These are phyloP conservation scores for Corynespora cassiicola DNA, from an alignment of 2,329 filamentous ascomycete genomes.

Conservation along the genomic window DNA sequence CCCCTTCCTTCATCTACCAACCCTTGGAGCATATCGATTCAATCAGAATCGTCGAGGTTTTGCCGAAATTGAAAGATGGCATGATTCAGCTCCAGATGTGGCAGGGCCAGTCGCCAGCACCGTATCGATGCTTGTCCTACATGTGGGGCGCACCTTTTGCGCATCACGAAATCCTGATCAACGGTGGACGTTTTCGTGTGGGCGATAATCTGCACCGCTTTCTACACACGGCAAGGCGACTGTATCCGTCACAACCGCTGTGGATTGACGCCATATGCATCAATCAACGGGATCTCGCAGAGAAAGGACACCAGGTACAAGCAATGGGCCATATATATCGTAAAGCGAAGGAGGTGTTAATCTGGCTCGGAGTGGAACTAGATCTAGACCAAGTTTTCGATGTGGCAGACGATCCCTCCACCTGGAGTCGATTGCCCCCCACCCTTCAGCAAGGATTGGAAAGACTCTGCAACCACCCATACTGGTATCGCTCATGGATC, in stretches of 20 bases:
- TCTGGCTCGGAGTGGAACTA: conserved; percentile 9
- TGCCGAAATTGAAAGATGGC: no score
- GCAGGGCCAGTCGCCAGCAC: not conserved
- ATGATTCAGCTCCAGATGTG: no score
- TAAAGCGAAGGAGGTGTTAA: conserved; percentile 1
- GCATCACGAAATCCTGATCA: not conserved
- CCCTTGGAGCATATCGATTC: no score
- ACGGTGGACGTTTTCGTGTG: not conserved
- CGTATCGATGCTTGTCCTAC: conserved; percentile 8
- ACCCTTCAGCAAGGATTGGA: not conserved
- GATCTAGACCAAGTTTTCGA: no score
- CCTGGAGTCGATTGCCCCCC: not conserved
- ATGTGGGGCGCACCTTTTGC: not conserved
- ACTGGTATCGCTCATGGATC: conserved; percentile 9
- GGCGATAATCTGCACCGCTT: not conserved
- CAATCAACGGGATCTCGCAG: conserved; percentile 9
- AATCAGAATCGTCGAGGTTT: no score
- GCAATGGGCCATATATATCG: conserved; percentile 10
- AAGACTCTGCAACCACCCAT: not conserved
- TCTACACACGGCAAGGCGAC: no score
- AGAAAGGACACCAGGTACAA: conserved; percentile 13
- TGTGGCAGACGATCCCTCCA: no score
- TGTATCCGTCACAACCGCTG: no score
- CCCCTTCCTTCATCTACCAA: no score
- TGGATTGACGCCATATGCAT: conserved; percentile 21